These are phyloP conservation scores for Dunaliella sp. DNA, from an alignment of 139 green algal species.

Conservation along the genomic window DNA sequence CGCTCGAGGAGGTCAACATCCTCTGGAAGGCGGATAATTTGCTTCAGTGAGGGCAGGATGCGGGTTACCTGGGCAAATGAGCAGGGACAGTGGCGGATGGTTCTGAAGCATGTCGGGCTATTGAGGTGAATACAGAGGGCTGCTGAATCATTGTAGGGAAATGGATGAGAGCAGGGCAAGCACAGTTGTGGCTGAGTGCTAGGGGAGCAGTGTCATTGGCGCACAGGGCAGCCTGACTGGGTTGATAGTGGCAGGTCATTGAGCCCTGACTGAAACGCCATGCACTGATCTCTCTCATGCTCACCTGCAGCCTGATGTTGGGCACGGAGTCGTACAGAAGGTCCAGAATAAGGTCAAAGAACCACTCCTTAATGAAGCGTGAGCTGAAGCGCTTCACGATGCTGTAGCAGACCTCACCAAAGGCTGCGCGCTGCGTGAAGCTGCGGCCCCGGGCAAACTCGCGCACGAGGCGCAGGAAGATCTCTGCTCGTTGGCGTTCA, in stretches of 20 bases:
- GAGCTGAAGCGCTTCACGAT: constrained; percentile 47
- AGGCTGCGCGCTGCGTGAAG: constrained; percentile 45
- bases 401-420: constrained; percentile 48
- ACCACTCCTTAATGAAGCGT: constrained; percentile 49
- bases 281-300: too few species aligned
- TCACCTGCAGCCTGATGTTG: constrained; percentile 58
- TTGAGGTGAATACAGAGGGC: not conserved
- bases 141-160: not conserved
- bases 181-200: too few species aligned
- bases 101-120: not conserved
- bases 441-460: constrained; percentile 54
- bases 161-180: too few species aligned
- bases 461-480: constrained; percentile 53
- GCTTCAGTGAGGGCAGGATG: constrained; percentile 61
- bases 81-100: not conserved
- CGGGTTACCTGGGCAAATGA: constrained; percentile 15
- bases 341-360: constrained; percentile 48
- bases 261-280: too few species aligned
- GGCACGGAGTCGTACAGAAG: constrained; percentile 65
- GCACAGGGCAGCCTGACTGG: too few species aligned
- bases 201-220: too few species aligned
- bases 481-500: constrained; percentile 52
- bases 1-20: constrained; percentile 71
- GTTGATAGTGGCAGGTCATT: too few species aligned
- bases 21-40: constrained; percentile 61